Percentiles rank a stretch among this genome's conserved stretches.
Evolutionary conservation across 306 rosid genomes (phyloP).

Genomic region (Chamaecrista fasciculata): DNA sequence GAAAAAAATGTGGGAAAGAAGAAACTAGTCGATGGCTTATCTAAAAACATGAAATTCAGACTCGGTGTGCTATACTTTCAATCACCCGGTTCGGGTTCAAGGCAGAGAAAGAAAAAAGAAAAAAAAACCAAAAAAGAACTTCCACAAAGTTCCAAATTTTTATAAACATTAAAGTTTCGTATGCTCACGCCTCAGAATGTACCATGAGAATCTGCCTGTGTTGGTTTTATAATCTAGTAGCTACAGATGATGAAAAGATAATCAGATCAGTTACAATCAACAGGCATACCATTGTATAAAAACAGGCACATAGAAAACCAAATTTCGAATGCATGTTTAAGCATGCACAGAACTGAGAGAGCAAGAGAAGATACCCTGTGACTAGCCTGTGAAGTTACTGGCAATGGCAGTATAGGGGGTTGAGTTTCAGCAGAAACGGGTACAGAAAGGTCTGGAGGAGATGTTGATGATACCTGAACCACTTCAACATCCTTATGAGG

Average conservation of each 20-base stretch:
- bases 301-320: constrained; percentile 7
- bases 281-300: neutral
- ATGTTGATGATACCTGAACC: constrained; percentile 55
- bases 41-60: too few species aligned
- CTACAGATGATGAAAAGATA: neutral
- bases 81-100: too few species aligned
- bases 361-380: constrained; percentile 46
- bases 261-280: neutral
- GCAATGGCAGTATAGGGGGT: constrained; percentile 83
- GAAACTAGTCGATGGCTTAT: neutral
- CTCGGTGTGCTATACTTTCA: too few species aligned
- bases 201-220: neutral
- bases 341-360: neutral
- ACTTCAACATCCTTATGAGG: constrained; percentile 83
- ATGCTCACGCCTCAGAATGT: too few species aligned
- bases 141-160: neutral
- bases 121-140: neutral
- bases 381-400: constrained; percentile 43
- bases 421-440: constrained; percentile 58
- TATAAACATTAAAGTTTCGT: too few species aligned
- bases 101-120: too few species aligned
- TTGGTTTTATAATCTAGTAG: neutral
- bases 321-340: neutral
- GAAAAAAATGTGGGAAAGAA: neutral
- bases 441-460: constrained; percentile 47